Evolutionary conservation across 805 yeast species (phyloP).

Genomic region (Ogataea allantospora): DNA sequence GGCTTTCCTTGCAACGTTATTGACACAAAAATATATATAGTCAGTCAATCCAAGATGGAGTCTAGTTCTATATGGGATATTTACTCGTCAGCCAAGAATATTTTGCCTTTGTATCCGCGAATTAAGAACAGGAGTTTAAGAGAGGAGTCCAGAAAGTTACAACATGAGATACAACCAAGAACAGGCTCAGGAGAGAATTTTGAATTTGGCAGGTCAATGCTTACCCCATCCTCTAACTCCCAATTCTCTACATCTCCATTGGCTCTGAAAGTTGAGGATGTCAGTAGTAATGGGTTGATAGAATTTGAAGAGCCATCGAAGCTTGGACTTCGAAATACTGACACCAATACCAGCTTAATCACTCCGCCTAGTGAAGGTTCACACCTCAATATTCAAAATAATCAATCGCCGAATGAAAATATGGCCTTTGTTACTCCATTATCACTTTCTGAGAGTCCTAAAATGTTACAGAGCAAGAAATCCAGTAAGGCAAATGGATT

Average conservation of each 20-base stretch:
- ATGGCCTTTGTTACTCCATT: conserved; percentile 18
- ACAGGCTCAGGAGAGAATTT: neutral
- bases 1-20: too few relatives aligned
- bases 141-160: conserved; percentile 27
- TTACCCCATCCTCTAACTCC: conserved; percentile 23
- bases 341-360: conserved; percentile 15
- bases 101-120: conserved; percentile 35
- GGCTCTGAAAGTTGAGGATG: conserved; percentile 3
- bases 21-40: too few relatives aligned
- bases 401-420: conserved; percentile 1
- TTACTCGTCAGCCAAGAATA: conserved; percentile 32
- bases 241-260: conserved; percentile 17
- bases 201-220: conserved; percentile 3
- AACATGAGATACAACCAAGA: neutral
- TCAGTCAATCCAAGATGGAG: conserved; percentile 20
- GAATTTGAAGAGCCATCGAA: neutral
- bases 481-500: conserved; percentile 6
- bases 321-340: neutral
- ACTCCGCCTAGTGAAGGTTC: conserved; percentile 28
- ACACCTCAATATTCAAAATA: conserved; percentile 7
- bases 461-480: conserved; percentile 7
- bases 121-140: conserved; percentile 33
- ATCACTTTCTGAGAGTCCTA: conserved; percentile 26
- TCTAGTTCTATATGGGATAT: conserved; percentile 37
- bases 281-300: neutral